Percentiles rank a stretch among this genome's conserved stretches.
Conservation (phyloP, 78 protist genomes). For the Capsaspora owczarzaki region DNA sequence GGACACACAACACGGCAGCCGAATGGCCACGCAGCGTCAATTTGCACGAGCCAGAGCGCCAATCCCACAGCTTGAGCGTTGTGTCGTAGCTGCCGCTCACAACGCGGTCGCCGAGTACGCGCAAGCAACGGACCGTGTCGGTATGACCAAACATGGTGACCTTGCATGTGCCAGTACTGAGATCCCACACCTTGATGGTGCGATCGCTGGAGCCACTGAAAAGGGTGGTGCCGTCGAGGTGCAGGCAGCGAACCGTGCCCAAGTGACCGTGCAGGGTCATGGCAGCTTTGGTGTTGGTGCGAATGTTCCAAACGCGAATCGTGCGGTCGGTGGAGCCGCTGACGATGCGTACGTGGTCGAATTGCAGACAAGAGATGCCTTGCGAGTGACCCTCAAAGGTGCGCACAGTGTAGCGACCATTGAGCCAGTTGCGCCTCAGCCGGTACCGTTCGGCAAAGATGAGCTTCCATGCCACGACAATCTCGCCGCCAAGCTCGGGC, state of each 20-base stretch:
- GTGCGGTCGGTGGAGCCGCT: not conserved
- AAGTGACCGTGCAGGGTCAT: not conserved
- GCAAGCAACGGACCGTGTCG: not conserved
- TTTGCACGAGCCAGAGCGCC: not conserved
- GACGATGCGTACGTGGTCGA: not conserved
- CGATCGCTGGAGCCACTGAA: not conserved
- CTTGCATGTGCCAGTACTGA: not conserved
- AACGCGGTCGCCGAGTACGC: not conserved
- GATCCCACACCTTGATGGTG: slow-evolving; percentile 4
- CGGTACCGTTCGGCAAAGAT: not conserved
- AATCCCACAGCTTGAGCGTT: not conserved
- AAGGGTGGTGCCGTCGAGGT: not conserved
- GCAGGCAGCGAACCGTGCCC: slow-evolving; percentile 2
- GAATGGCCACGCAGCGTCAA: not conserved
- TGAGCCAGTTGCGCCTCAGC: not conserved
- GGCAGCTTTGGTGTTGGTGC: not conserved
- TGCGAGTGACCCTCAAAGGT: not conserved
- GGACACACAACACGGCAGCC: slow-evolving; percentile 1
- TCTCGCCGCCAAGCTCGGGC: too few species aligned
- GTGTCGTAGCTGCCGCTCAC: not conserved
- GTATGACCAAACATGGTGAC: not conserved
- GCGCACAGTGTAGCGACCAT: not conserved
- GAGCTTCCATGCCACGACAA: not conserved
- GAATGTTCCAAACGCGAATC: not conserved
- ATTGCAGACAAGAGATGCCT: not conserved